Conservation (phyloP, 2,329 filamentous ascomycete species). For the Pestalotiopsis sp. region DNA sequence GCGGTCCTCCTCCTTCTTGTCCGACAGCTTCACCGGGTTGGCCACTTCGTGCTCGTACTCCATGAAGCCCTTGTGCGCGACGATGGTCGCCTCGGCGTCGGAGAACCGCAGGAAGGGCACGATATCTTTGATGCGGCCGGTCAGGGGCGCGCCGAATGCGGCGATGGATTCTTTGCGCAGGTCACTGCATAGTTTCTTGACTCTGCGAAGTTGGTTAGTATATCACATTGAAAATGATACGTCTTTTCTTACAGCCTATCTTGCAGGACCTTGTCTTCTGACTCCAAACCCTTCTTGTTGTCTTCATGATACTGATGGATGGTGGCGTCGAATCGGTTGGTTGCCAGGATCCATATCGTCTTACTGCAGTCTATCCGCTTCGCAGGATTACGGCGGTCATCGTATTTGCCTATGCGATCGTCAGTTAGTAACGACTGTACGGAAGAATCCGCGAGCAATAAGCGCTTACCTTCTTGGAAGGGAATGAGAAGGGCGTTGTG, state of each 20-base stretch:
- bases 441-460: background rate
- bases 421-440: too few species aligned
- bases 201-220: background rate
- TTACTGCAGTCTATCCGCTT: constrained; percentile 41
- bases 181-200: constrained; percentile 16
- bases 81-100: constrained; percentile 34
- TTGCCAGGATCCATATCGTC: constrained; percentile 52
- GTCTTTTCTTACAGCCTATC: constrained; percentile 10
- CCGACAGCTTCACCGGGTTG: constrained; percentile 30
- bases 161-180: constrained; percentile 17
- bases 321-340: constrained; percentile 41
- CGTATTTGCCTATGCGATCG: constrained; percentile 32
- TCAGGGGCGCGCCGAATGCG: constrained; percentile 35
- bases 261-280: constrained; percentile 14
- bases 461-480: constrained; percentile 42
- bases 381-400: constrained; percentile 37
- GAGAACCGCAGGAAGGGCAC: constrained; percentile 28
- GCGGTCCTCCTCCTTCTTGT: constrained; percentile 28
- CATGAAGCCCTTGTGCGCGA: constrained; percentile 44
- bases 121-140: constrained; percentile 40
- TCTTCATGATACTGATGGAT: constrained; percentile 42
- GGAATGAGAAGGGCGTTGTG: constrained; percentile 44
- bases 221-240: background rate
- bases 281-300: constrained; percentile 16
- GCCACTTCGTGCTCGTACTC: constrained; percentile 29